A percentile compares a stretch with the other conserved stretches of the same genome.
These are phyloP conservation scores for Scorias spongiosa DNA, from an alignment of 2,329 filamentous ascomycete species.

Conservation along the genomic window DNA sequence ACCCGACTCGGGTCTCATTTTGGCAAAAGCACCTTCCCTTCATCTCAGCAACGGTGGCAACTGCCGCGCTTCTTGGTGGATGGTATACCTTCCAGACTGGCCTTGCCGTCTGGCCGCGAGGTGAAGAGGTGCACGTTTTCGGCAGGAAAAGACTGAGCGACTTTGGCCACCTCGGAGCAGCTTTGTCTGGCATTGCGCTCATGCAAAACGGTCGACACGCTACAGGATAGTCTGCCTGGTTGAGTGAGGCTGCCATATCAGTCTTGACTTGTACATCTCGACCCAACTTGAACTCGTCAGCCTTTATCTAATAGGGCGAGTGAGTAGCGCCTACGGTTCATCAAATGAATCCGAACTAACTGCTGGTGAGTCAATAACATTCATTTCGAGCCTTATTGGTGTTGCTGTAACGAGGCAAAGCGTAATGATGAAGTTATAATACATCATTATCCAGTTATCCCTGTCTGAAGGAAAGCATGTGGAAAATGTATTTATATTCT, in stretches of 20 bases:
- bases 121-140: slow-evolving; percentile 19
- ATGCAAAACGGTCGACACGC: slow-evolving; percentile 1
- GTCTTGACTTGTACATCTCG: too few relatives aligned
- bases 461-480: slow-evolving; percentile 86
- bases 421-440: slow-evolving; percentile 52
- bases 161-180: slow-evolving; percentile 20
- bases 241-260: too few relatives aligned
- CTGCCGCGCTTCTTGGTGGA: slow-evolving; percentile 7
- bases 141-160: slow-evolving; percentile 19
- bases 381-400: too few relatives aligned
- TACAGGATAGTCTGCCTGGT: too few relatives aligned
- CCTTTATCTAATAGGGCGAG: too few relatives aligned
- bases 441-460: slow-evolving; percentile 61
- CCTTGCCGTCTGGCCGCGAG: slow-evolving; percentile 17
- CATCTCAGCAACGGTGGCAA: slow-evolving; percentile 7
- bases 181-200: slow-evolving; percentile 16
- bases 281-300: too few relatives aligned
- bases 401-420: slow-evolving; percentile 36
- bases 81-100: slow-evolving; percentile 12
- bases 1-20: slow-evolving; percentile 1
- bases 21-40: slow-evolving; percentile 9
- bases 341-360: too few relatives aligned
- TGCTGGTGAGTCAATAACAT: too few relatives aligned
- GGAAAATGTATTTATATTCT: slow-evolving; percentile 78
- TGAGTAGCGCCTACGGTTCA: too few relatives aligned